Conservation (phyloP, 306 rosid species). For the Crotalaria pallida region DNA sequence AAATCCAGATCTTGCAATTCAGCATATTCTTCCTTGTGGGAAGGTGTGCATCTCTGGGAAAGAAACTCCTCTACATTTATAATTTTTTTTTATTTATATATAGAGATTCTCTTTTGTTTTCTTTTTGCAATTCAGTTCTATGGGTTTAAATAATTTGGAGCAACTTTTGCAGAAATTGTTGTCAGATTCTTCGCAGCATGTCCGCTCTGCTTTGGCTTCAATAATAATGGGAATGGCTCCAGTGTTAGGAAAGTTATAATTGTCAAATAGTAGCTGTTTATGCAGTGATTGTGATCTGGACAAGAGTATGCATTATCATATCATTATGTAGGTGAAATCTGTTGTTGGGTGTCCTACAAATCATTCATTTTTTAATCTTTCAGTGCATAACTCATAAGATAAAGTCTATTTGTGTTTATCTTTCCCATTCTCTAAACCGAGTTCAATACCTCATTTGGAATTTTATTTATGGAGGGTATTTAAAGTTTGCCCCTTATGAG, state of each 20-base stretch:
- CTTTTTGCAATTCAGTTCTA: slow-evolving; percentile 6
- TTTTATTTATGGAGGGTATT: too few relatives aligned
- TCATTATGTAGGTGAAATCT: slow-evolving; percentile 4
- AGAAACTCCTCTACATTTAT: slow-evolving; percentile 8
- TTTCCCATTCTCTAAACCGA: not conserved
- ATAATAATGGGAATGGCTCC: slow-evolving; percentile 99
- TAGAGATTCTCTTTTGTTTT: slow-evolving; percentile 6
- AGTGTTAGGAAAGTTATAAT: slow-evolving; percentile 81
- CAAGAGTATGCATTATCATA: slow-evolving; percentile 7
- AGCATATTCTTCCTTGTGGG: slow-evolving; percentile 94
- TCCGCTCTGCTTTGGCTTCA: slow-evolving; percentile 96
- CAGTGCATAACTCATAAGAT: not conserved
- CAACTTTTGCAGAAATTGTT: slow-evolving; percentile 71
- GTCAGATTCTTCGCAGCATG: slow-evolving; percentile 98
- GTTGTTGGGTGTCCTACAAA: not conserved
- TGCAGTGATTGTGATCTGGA: slow-evolving; percentile 9
- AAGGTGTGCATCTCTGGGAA: slow-evolving; percentile 49
- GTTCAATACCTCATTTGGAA: slow-evolving; percentile 4
- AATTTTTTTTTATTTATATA: not conserved
- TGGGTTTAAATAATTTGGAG: slow-evolving; percentile 7
- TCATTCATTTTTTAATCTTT: not conserved
- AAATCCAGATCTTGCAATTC: slow-evolving; percentile 81
- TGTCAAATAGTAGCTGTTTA: not conserved
- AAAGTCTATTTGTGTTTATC: not conserved
- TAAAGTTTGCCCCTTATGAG: too few relatives aligned